Evolutionary conservation across 257 asterid genomes (phyloP).

Genomic region (Nicotiana otophora): DNA sequence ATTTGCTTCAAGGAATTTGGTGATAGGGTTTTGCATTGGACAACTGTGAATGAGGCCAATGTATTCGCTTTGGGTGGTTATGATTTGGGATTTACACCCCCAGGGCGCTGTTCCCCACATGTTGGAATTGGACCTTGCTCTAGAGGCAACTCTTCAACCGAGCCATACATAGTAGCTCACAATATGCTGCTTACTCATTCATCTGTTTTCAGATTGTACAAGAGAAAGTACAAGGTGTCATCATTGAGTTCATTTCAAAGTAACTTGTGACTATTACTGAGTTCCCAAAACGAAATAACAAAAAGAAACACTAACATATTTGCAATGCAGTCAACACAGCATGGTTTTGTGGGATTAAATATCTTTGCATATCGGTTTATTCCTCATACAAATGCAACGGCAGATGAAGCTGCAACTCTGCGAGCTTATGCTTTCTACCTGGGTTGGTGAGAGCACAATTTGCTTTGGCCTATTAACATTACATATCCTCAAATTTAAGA

Average conservation of each 20-base stretch:
- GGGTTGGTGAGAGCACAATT: neutral
- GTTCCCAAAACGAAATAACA: neutral
- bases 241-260: neutral
- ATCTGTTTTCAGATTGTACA: conserved; percentile 28
- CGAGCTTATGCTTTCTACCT: conserved; percentile 15
- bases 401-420: conserved; percentile 41
- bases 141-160: conserved; percentile 26
- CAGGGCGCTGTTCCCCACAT: neutral
- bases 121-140: neutral
- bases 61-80: conserved; percentile 17
- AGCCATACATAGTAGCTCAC: conserved; percentile 43
- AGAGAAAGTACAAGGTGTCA: conserved; percentile 13
- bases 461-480: neutral
- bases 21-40: conserved; percentile 52
- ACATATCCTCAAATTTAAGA: neutral
- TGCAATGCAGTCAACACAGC: neutral
- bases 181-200: conserved; percentile 49
- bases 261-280: neutral
- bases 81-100: neutral
- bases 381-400: conserved; percentile 35
- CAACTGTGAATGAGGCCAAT: conserved; percentile 51
- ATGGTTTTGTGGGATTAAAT: conserved; percentile 5
- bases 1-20: conserved; percentile 58
- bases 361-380: conserved; percentile 26
- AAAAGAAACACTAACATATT: neutral